These are phyloP conservation scores for Metarhizium robertsii DNA, from an alignment of 2,329 filamentous ascomycete species.

Conservation along the genomic window DNA sequence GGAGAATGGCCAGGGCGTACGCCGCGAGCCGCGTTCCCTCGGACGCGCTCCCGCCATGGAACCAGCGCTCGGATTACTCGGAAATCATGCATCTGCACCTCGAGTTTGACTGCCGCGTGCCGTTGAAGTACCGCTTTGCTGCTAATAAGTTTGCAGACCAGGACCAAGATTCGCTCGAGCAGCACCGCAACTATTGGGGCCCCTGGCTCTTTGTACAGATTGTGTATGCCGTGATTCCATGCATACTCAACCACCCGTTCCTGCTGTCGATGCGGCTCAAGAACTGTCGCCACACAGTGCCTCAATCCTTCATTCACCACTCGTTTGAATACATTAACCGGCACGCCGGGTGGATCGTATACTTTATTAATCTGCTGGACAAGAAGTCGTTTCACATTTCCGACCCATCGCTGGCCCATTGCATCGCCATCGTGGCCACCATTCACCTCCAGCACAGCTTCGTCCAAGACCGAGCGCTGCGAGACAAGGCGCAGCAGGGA, in stretches of 20 bases:
- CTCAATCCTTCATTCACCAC: conserved; percentile 44
- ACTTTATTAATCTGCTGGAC: conserved; percentile 38
- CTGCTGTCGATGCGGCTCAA: conserved; percentile 40
- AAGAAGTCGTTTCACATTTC: conserved; percentile 32
- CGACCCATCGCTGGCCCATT: conserved; percentile 26
- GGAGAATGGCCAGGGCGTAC: conserved; percentile 37
- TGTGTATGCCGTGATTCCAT: conserved; percentile 42
- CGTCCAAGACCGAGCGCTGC: conserved; percentile 18
- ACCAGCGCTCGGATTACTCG: conserved; percentile 41
- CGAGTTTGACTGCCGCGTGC: conserved; percentile 41
- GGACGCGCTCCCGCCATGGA: conserved; percentile 30
- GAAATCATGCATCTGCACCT: conserved; percentile 39
- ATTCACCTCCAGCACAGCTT: conserved; percentile 46
- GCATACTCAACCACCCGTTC: conserved; percentile 44
- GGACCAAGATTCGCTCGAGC: conserved; percentile 29
- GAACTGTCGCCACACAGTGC: conserved; percentile 41
- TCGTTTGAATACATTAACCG: conserved; percentile 41
- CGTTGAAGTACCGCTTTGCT: conserved; percentile 39
- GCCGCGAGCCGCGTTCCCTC: conserved; percentile 34
- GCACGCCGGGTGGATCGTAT: conserved; percentile 43
- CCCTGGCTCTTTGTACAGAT: conserved; percentile 44
- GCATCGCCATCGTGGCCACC: conserved; percentile 41
- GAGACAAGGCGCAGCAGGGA: conserved; percentile 14
- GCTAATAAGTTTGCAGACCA: conserved; percentile 35
- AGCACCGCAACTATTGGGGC: conserved; percentile 40